A percentile compares a stretch with the other conserved stretches of the same genome.
phyloP scores from a whole-genome alignment of 768 basidiomycete species.

The Mycena filopes region DNA sequence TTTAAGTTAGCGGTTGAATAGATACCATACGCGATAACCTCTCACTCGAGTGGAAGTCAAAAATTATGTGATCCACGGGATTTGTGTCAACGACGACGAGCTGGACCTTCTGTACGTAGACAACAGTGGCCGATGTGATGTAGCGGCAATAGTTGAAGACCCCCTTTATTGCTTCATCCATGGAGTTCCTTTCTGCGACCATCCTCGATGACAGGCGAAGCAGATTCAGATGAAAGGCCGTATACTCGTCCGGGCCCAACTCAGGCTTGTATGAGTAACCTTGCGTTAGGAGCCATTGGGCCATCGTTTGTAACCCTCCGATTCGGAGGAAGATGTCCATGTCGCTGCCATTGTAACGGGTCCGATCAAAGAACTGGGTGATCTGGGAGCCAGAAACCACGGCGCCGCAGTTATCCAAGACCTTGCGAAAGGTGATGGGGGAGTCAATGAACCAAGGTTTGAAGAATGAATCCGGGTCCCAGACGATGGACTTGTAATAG shows the following conservation, averaged over 20 bases:
- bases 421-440: not conserved
- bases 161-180: not conserved
- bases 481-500: not conserved
- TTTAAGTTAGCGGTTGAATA: not conserved
- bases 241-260: not conserved
- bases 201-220: not conserved
- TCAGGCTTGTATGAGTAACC: not conserved
- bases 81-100: not conserved
- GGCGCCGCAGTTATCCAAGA: not conserved
- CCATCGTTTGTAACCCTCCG: not conserved
- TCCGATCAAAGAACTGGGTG: not conserved
- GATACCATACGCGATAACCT: too few species aligned
- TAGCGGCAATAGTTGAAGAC: not conserved
- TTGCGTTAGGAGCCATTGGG: not conserved
- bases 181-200: not conserved
- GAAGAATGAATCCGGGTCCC: not conserved
- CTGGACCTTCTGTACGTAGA: not conserved
- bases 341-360: not conserved
- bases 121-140: not conserved
- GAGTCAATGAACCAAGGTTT: not conserved
- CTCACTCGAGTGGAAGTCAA: constrained; percentile 6
- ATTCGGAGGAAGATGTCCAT: not conserved
- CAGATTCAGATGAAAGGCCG: not conserved
- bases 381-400: not conserved
- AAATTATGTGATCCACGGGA: not conserved